phyloP scores from a whole-genome alignment of 192 early-diverging fungal species.

The Pilaira anomala region DNA sequence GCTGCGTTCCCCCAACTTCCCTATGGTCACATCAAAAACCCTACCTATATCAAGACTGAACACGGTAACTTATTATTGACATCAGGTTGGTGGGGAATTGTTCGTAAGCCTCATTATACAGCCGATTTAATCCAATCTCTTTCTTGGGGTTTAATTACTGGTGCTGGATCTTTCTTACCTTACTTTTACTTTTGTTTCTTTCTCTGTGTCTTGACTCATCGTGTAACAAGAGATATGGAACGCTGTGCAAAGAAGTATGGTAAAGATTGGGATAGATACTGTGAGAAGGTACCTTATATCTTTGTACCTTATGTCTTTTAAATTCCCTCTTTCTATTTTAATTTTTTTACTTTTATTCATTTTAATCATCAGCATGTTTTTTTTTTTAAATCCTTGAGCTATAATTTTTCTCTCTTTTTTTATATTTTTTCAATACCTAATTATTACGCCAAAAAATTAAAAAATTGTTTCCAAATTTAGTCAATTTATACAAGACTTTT shows the following conservation, averaged over 20 bases:
- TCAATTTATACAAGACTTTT: too few relatives aligned
- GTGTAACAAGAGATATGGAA: slow-evolving; percentile 79
- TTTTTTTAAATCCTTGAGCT: background rate
- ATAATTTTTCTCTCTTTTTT: background rate
- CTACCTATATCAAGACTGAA: slow-evolving; percentile 63
- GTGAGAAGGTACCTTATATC: slow-evolving; percentile 68
- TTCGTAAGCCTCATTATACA: slow-evolving; percentile 70
- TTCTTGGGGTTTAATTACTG: slow-evolving; percentile 80
- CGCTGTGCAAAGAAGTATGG: slow-evolving; percentile 87
- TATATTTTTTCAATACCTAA: background rate
- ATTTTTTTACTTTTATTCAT: background rate
- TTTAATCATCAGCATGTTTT: background rate
- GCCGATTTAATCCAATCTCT: slow-evolving; percentile 87
- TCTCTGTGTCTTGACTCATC: slow-evolving; percentile 75
- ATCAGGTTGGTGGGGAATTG: slow-evolving; percentile 70
- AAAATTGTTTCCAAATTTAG: too few relatives aligned
- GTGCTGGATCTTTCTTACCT: slow-evolving; percentile 71
- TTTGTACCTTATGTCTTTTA: slow-evolving; percentile 75
- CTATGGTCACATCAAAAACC: slow-evolving; percentile 52
- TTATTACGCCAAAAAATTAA: background rate
- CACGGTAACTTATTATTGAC: slow-evolving; percentile 58
- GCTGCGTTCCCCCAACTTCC: slow-evolving; percentile 47
- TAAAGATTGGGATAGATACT: slow-evolving; percentile 84
- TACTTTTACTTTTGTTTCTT: slow-evolving; percentile 94
- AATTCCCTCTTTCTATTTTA: background rate